These are phyloP conservation scores for Viridothelium virens DNA, from an alignment of 495 filamentous ascomycete genomes.

Conservation along the genomic window DNA sequence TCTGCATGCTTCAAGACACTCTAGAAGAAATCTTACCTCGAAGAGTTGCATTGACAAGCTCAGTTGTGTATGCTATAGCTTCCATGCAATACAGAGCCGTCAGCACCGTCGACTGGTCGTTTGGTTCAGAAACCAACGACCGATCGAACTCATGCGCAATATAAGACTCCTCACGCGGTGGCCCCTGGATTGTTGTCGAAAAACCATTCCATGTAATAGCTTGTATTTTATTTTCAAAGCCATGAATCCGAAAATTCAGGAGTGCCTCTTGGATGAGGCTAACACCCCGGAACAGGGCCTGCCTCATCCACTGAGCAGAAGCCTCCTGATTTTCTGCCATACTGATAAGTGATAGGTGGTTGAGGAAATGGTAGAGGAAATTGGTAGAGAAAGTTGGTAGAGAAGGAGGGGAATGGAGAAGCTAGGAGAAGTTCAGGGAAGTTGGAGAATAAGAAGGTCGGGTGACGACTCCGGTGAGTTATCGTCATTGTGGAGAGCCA, in stretches of 20 bases:
- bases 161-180: not conserved
- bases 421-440: not conserved
- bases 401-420: not conserved
- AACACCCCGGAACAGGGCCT: not conserved
- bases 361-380: not conserved
- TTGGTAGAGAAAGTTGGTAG: not conserved
- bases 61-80: not conserved
- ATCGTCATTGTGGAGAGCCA: not conserved
- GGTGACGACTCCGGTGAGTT: not conserved
- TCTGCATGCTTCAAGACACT: not conserved
- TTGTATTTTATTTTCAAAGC: not conserved
- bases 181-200: not conserved
- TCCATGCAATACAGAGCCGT: not conserved
- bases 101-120: not conserved
- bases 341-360: not conserved
- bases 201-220: not conserved
- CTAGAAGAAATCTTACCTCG: not conserved
- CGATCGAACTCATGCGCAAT: not conserved
- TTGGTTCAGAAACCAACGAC: not conserved
- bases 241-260: not conserved
- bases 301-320: not conserved
- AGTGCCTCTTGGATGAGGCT: not conserved
- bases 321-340: not conserved
- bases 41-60: not conserved
- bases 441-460: not conserved